phyloP scores from a whole-genome alignment of 2,329 filamentous ascomycete genomes.

The Xylaria sp. region DNA sequence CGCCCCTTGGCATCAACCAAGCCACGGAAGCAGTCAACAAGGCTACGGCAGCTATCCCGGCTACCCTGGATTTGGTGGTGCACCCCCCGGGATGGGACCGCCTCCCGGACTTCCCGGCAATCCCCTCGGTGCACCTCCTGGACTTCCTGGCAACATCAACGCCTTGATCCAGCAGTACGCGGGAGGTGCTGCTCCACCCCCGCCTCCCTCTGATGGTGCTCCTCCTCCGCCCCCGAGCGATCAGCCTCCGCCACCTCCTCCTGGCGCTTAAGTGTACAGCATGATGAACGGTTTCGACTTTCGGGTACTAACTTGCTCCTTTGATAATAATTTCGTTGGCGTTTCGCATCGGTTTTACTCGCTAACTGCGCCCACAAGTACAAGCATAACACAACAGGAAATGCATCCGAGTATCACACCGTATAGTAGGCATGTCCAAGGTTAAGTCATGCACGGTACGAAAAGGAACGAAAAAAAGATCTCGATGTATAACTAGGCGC shows the following conservation, averaged over 20 bases:
- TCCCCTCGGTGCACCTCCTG: slow-evolving; percentile 50
- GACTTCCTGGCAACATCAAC: slow-evolving; percentile 52
- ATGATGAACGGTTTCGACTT: slow-evolving; percentile 12
- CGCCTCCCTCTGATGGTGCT: slow-evolving; percentile 57
- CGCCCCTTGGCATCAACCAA: slow-evolving; percentile 58
- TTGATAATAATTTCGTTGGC: slow-evolving; percentile 5
- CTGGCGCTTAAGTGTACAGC: slow-evolving; percentile 38
- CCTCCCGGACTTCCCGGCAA: slow-evolving; percentile 43
- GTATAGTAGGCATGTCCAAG: slow-evolving; percentile 1
- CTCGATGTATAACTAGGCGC: slow-evolving; percentile 14
- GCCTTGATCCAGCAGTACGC: slow-evolving; percentile 64
- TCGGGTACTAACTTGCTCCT: slow-evolving; percentile 24
- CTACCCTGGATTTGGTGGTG: slow-evolving; percentile 44
- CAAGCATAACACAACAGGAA: slow-evolving; percentile 12
- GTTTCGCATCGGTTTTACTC: slow-evolving; percentile 8
- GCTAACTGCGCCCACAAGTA: slow-evolving; percentile 16
- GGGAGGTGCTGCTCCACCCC: slow-evolving; percentile 44
- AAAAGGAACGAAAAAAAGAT: slow-evolving; percentile 1
- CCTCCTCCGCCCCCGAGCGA: slow-evolving; percentile 57
- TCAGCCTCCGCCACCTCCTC: slow-evolving; percentile 56
- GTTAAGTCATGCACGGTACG: background rate
- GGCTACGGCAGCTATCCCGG: slow-evolving; percentile 51
- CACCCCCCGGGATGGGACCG: slow-evolving; percentile 48
- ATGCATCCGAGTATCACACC: background rate
- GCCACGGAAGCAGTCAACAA: slow-evolving; percentile 39